Percentiles rank a stretch among this genome's conserved stretches.
These are phyloP conservation scores for Chalciporus sp. DNA, from an alignment of 1,284 basidiomycete genomes.

Conservation along the genomic window DNA sequence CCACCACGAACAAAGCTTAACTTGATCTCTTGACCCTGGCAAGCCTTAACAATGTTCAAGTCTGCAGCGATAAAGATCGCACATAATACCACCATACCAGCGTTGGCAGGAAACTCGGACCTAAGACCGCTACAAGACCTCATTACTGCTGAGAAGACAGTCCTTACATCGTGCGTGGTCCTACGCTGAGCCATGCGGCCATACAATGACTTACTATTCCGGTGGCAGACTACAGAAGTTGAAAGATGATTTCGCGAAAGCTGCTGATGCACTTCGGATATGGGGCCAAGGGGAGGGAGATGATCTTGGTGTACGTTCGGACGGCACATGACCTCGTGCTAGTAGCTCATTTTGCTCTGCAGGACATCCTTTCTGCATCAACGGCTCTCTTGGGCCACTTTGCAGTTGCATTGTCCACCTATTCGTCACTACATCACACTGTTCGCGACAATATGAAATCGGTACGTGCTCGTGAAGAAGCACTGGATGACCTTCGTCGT, in stretches of 20 bases:
- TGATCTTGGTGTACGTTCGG: constrained; percentile 70
- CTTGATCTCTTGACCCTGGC: background rate
- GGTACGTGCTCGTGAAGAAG: constrained; percentile 85
- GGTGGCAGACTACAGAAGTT: constrained; percentile 61
- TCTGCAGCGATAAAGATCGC: constrained; percentile 77
- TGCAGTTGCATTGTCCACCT: constrained; percentile 68
- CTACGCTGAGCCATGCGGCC: background rate
- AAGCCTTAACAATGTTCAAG: constrained; percentile 60
- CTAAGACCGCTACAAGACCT: constrained; percentile 83
- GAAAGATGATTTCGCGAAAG: constrained; percentile 67
- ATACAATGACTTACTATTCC: background rate
- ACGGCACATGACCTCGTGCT: background rate
- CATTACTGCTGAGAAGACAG: constrained; percentile 86
- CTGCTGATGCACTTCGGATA: constrained; percentile 71
- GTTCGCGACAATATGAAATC: constrained; percentile 79
- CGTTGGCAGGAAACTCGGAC: constrained; percentile 81
- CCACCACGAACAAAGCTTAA: constrained; percentile 2
- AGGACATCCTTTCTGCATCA: constrained; percentile 81
- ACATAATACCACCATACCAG: constrained; percentile 81
- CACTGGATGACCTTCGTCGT: constrained; percentile 75
- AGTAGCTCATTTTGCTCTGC: constrained; percentile 2
- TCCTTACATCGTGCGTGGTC: constrained; percentile 67
- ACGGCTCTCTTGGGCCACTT: constrained; percentile 73
- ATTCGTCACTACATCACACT: constrained; percentile 72
- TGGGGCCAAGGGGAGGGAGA: constrained; percentile 90